Conservation (phyloP, 495 filamentous ascomycete species). For the Penicillium turbatum region DNA sequence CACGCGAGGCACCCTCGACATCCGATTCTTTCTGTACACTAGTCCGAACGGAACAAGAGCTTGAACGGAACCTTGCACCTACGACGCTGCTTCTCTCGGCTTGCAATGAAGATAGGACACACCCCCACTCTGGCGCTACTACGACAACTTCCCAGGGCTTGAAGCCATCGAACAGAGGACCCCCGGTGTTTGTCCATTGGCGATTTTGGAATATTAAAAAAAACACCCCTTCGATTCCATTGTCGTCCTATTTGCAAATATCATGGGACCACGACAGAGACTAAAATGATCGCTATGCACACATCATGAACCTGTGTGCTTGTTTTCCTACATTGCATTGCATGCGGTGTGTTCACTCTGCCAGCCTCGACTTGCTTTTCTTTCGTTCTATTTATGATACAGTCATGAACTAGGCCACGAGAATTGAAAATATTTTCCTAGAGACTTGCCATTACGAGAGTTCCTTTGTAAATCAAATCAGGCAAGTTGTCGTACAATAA, state of each 20-base stretch:
- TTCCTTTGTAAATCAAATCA: background rate
- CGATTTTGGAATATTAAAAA: slow-evolving; percentile 12
- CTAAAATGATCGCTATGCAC: slow-evolving; percentile 31
- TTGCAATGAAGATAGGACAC: slow-evolving; percentile 15
- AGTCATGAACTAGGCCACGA: slow-evolving; percentile 43
- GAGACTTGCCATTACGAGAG: background rate
- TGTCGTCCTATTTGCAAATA: slow-evolving; percentile 24
- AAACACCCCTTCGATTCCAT: slow-evolving; percentile 10
- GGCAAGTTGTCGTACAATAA: background rate
- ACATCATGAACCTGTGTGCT: slow-evolving; percentile 30
- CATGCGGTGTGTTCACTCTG: slow-evolving; percentile 31
- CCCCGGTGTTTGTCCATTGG: slow-evolving; percentile 19
- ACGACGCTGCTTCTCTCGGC: slow-evolving; percentile 15
- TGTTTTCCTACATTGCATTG: slow-evolving; percentile 26
- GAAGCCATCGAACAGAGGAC: slow-evolving; percentile 24
- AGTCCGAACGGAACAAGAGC: slow-evolving; percentile 13
- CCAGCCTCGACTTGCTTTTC: slow-evolving; percentile 41
- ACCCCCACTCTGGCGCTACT: slow-evolving; percentile 15
- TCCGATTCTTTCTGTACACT: slow-evolving; percentile 12
- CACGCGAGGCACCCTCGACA: slow-evolving; percentile 6
- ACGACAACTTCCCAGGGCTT: slow-evolving; percentile 26
- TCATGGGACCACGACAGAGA: slow-evolving; percentile 25
- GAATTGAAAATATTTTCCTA: slow-evolving; percentile 31
- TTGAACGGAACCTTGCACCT: background rate
- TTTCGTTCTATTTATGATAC: slow-evolving; percentile 43